Evolutionary conservation across 148 eudicot genomes (phyloP), one percentile per base, ranked within the genome.

Genomic region (Chenopodium berlandieri): DNA sequence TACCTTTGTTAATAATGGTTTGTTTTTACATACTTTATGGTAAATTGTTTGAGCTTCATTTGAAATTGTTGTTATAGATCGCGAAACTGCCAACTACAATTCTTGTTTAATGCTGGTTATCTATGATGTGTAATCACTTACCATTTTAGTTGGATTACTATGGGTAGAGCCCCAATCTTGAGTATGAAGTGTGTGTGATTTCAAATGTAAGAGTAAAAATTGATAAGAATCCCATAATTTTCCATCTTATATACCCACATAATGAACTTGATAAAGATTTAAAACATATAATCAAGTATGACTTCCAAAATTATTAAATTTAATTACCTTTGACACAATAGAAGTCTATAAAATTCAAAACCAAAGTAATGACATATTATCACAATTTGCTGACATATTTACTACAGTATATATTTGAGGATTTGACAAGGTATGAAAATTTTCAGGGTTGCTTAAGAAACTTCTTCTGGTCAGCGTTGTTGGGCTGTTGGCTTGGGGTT

Each of bases 401-500:
- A 8, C 70, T 48, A 32, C 34, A 1, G 3, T 32, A 9, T 54
- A 54, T 62, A 6, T 58, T 74, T 17, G 1, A 44, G 31, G 19
- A 16, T 5, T 56, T 60, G 54, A 60, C 56, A 23, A 47, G 52
- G 9, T 30, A 67, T 69, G 23, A 34, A 63, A 60, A 75, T 64
- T 40, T 40, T 78, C 79, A 95, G 99, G 97, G 27, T 76, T 93
- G 54, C 76, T 92, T 75, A 86, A 85, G 89, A 95, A 88, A 76
- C 76, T 94, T 46, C 71, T 89, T 63, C 82, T 88, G 46, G 91
- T 92, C 37, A 82, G 86, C 82, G 81, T 95, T 19, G 84, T 90
- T 73, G 97, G 95, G 54, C 71, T 88, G 81, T 32, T 92, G 86
- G 94, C 97, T 68, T 94, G 91, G 92, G 97, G 90, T 81, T 94